These are phyloP conservation scores for Corylus avellana DNA, from an alignment of 306 rosid genomes.

Conservation along the genomic window DNA sequence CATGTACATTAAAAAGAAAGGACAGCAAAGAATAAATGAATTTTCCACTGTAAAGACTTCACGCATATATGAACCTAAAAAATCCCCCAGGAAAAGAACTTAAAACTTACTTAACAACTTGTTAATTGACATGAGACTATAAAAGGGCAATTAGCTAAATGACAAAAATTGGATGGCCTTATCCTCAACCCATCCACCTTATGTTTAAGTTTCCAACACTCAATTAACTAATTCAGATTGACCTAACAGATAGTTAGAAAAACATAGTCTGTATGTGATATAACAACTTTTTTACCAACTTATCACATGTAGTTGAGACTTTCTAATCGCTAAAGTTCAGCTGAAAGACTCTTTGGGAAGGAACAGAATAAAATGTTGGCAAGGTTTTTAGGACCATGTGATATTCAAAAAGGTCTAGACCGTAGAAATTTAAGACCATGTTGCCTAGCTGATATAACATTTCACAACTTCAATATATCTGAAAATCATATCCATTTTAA, in stretches of 20 bases:
- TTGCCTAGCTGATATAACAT: neutral
- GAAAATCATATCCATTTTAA: neutral
- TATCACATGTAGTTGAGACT: neutral
- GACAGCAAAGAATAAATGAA: neutral
- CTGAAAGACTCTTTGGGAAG: neutral
- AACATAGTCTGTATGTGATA: neutral
- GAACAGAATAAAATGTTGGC: neutral
- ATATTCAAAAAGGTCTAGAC: neutral
- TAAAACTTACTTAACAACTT: neutral
- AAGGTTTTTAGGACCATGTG: neutral
- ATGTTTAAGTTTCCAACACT: neutral
- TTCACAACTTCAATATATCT: neutral
- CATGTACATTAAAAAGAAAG: constrained; percentile 3
- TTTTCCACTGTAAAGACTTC: neutral
- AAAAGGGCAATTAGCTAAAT: neutral
- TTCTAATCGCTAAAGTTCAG: neutral
- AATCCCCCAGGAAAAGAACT: neutral
- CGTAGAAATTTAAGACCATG: neutral
- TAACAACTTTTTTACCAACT: neutral
- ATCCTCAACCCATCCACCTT: neutral
- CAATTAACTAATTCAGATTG: constrained; percentile 1
- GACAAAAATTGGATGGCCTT: neutral
- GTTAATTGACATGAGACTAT: neutral
- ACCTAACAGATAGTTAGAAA: neutral
- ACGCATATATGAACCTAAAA: neutral